Evolutionary conservation across 73 alveolate species (phyloP), one percentile per base, ranked within the genome.

Genomic region (Stentor coeruleus): DNA sequence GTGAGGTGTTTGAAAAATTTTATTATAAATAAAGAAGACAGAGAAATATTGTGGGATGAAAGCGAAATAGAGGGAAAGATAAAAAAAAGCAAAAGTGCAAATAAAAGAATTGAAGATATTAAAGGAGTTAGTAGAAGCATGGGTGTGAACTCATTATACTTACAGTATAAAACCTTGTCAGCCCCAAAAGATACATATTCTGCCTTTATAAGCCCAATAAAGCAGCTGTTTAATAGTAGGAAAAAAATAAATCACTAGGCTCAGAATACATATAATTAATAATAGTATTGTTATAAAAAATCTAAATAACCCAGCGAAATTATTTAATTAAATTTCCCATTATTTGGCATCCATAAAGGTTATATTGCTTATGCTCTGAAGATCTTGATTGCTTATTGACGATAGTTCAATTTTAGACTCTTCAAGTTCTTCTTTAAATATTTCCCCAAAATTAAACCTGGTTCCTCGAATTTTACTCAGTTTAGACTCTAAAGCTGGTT

Each of bases 11-110:
- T 49, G 20, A 49, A 6, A 20, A 49, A 49, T 49, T 49, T 49
- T 49, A 11, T 49, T 49, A 49, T 49, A 11, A 20, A 49, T 11
- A 49, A 49, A 49, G 28, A 49, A 49, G 66, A 49, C 20, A 11
- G 6, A 20, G 28, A 49, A n/a, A 79, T 81, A 4, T 76, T 73
- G 40, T 84, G 74, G 37, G n/a, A n/a, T n/a, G n/a, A n/a, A n/a
- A n/a, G n/a, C n/a, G n/a, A n/a, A n/a, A n/a, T n/a, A n/a, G n/a
- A n/a, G n/a, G n/a, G n/a, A n/a, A n/a, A n/a, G n/a, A n/a, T n/a
- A n/a, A n/a, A n/a, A n/a, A n/a, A n/a, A n/a, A n/a, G 6, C 41
- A 60, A 60, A 6, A n/a, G 59, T 26, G 6, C 41, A 28, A 28
- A 26, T 35, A 6, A 28, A 28, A 6, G 6, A 6, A 11, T 28